Percentiles rank a stretch among this genome's conserved stretches.
phyloP scores from a whole-genome alignment of 306 rosid species.

The Acacia acuminata region DNA sequence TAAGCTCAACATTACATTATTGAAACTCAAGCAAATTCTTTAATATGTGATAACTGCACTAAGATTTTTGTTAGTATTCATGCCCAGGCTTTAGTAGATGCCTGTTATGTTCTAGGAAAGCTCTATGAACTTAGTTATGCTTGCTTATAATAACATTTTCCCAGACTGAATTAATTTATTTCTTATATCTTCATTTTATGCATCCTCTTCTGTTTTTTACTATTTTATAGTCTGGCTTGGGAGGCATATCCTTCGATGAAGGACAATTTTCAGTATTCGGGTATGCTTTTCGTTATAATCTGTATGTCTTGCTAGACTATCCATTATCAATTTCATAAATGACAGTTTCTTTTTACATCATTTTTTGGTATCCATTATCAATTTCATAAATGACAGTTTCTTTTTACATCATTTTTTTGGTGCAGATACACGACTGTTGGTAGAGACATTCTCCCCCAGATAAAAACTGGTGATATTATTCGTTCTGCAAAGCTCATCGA shows the following conservation, averaged over 20 bases:
- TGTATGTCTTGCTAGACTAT: not conserved
- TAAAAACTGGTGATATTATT: conserved; percentile 82
- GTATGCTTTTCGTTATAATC: conserved; percentile 39
- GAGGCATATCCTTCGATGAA: conserved; percentile 97
- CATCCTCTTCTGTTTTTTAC: not conserved
- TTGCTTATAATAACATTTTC: not conserved
- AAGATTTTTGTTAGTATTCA: not conserved
- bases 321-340: not conserved
- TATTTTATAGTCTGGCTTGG: conserved; percentile 81
- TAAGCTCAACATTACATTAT: conserved; percentile 35
- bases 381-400: not conserved
- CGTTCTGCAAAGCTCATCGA: conserved; percentile 76
- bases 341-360: not conserved
- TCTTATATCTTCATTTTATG: not conserved
- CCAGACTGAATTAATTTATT: not conserved
- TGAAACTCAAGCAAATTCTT: not conserved
- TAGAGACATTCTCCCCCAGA: conserved; percentile 83
- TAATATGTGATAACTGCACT: not conserved
- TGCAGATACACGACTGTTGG: conserved; percentile 76
- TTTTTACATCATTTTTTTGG: not conserved
- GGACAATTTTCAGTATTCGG: conserved; percentile 97
- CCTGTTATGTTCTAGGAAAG: not conserved
- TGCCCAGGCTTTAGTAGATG: not conserved
- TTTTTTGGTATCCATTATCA: not conserved
- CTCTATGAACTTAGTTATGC: conserved; percentile 12